Evolutionary conservation across 345 rosid genomes (phyloP), one percentile per base, ranked within the genome.

Genomic region (Noccaea caerulescens): DNA sequence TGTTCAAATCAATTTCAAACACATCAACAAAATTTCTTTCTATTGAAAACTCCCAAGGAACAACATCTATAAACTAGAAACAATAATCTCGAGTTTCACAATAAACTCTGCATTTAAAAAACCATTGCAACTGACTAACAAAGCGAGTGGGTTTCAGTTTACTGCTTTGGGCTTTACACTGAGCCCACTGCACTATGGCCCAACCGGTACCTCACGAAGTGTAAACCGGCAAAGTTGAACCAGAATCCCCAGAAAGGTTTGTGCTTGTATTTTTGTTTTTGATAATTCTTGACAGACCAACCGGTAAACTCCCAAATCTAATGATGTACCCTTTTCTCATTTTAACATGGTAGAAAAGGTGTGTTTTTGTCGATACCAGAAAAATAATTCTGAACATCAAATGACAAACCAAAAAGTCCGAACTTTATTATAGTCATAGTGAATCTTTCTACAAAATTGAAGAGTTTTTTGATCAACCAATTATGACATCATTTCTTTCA

Each of bases 1-100:
- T 3, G 33, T 20, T 20, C 23, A 20, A 68, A 18, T 36, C 12
- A 10, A 0, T 25, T 56, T 56, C 32, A 8, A 56, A 3, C 55
- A 45, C 46, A 69, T 46, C 10, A 69, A 57, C 64, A 68, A 25
- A 25, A 46, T 14, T 69, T 58, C 42, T 38, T 25, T 1, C 23
- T 20, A 5, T 20, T 6, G 37, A 25, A 49, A 47, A 49, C 14
- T 25, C 9, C 25, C 30, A 63, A 50, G 23, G 58, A 60, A 9
- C 69, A 71, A 62, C 44, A 53, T 5, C n/a, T 20, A 43, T 42
- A 18, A 51, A 52, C 45, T 32, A 51, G 12, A 14, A 34, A 34
- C 25, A 57, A 0, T 33, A 39, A 32, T 57, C 30, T 37, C 18
- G 56, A 41, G 16, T 53, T 41, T n/a, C 38, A 32, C 13, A n/a